Conservation (phyloP, 2,329 filamentous ascomycete species). For the Hypocreales sp. region DNA sequence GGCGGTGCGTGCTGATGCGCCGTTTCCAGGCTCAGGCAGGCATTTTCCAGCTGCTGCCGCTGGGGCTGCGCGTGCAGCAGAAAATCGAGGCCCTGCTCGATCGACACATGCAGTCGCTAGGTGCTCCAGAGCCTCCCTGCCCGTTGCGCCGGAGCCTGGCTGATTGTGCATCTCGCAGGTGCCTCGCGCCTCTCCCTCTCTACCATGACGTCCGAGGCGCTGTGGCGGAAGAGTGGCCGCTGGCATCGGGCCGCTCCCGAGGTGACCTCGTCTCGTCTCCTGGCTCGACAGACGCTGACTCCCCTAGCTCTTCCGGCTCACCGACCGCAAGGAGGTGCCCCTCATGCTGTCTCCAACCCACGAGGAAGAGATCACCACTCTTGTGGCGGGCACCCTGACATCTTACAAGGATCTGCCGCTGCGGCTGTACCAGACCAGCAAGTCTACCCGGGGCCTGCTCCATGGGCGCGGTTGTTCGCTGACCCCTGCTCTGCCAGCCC, state of each 20-base stretch:
- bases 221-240: slow-evolving; percentile 77
- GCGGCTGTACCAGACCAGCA: slow-evolving; percentile 79
- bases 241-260: slow-evolving; percentile 59
- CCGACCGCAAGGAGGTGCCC: slow-evolving; percentile 59
- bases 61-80: slow-evolving; percentile 74
- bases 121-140: slow-evolving; percentile 21
- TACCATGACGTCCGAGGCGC: slow-evolving; percentile 65
- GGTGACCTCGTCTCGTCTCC: too few relatives aligned
- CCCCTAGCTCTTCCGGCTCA: slow-evolving; percentile 59
- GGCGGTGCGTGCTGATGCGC: too few relatives aligned
- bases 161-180: slow-evolving; percentile 23
- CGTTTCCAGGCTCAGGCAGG: slow-evolving; percentile 58
- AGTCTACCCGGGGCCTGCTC: slow-evolving; percentile 11
- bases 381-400: slow-evolving; percentile 57
- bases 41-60: slow-evolving; percentile 79
- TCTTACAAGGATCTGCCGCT: slow-evolving; percentile 81
- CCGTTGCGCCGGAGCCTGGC: not conserved
- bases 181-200: slow-evolving; percentile 75
- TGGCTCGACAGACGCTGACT: too few relatives aligned
- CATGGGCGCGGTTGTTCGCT: slow-evolving; percentile 3
- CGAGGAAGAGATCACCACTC: slow-evolving; percentile 83
- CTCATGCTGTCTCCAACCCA: slow-evolving; percentile 84
- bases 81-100: slow-evolving; percentile 80
- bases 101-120: slow-evolving; percentile 68
- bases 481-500: slow-evolving; percentile 30